Evolutionary conservation across 345 rosid species (phyloP).

Genomic region (Lumnitzera racemosa): DNA sequence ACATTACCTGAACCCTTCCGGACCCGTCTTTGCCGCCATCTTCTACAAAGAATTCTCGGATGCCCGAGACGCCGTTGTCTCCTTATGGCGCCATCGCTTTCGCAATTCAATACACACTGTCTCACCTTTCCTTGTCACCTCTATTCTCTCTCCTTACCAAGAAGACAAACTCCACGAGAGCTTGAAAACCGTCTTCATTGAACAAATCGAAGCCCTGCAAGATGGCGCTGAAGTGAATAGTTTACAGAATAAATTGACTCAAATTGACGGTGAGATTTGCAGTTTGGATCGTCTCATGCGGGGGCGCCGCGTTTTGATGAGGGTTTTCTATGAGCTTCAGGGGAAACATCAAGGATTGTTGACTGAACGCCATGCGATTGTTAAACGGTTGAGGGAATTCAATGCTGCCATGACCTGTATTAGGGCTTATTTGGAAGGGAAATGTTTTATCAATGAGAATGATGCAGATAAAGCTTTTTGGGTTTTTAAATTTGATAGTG

Average conservation of each 20-base stretch:
- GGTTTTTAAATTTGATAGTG: conserved; percentile 32
- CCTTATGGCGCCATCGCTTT: conserved; percentile 8
- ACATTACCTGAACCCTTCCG: not conserved
- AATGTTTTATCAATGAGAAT: not conserved
- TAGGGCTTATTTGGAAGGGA: conserved; percentile 30
- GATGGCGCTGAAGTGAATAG: conserved; percentile 35
- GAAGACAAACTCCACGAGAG: conserved; percentile 27
- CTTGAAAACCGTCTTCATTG: conserved; percentile 28
- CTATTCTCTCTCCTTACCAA: conserved; percentile 30
- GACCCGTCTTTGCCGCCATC: conserved; percentile 8
- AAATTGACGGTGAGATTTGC: conserved; percentile 21
- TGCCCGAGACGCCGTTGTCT: conserved; percentile 14
- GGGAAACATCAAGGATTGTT: conserved; percentile 22
- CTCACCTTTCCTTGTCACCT: conserved; percentile 17
- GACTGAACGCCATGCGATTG: conserved; percentile 29
- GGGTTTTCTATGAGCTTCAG: conserved; percentile 6
- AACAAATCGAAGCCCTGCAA: conserved; percentile 25
- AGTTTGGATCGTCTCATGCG: conserved; percentile 4
- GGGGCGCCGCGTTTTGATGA: not conserved
- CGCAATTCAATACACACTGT: not conserved
- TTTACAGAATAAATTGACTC: conserved; percentile 22
- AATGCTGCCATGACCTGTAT: conserved; percentile 41
- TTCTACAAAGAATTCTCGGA: conserved; percentile 9
- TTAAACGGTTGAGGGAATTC: conserved; percentile 49
- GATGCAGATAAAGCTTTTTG: conserved; percentile 8